Evolutionary conservation across 371 early-diverging fungal species (phyloP).

Genomic region (Mortierella sp.): DNA sequence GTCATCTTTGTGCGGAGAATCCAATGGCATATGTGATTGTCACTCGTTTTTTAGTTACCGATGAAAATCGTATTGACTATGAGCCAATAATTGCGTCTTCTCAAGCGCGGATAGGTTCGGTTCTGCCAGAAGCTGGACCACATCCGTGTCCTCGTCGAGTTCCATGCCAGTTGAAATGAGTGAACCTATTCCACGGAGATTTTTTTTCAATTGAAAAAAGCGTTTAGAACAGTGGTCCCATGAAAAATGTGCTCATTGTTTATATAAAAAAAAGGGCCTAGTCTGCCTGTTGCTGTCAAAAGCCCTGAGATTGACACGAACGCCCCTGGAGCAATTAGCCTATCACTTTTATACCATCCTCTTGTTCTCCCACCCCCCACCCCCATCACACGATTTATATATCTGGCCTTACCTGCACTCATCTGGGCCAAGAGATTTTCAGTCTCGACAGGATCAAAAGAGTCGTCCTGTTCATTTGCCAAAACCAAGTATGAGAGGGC

Average conservation of each 20-base stretch:
- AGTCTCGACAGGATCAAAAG: conserved; percentile 51
- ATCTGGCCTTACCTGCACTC: conserved; percentile 44
- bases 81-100: conserved; percentile 31
- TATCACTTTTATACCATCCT: background rate
- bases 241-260: too few relatives aligned
- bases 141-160: conserved; percentile 47
- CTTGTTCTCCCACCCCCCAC: too few relatives aligned
- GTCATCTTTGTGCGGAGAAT: background rate
- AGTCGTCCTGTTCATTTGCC: conserved; percentile 41
- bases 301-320: too few relatives aligned
- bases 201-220: too few relatives aligned
- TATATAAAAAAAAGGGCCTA: too few relatives aligned
- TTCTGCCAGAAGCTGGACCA: conserved; percentile 42
- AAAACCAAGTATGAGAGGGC: conserved; percentile 45
- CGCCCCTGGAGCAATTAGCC: too few relatives aligned
- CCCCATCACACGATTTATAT: too few relatives aligned
- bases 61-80: conserved; percentile 46
- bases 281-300: too few relatives aligned
- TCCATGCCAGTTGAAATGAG: conserved; percentile 31
- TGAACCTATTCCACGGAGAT: conserved; percentile 16
- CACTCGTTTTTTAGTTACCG: conserved; percentile 30
- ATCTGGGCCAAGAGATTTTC: conserved; percentile 45
- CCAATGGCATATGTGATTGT: too few relatives aligned
- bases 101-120: conserved; percentile 31
- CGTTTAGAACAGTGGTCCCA: too few relatives aligned